These are phyloP conservation scores for Nicotiana knightiana DNA, from an alignment of 257 asterid species.

Conservation along the genomic window DNA sequence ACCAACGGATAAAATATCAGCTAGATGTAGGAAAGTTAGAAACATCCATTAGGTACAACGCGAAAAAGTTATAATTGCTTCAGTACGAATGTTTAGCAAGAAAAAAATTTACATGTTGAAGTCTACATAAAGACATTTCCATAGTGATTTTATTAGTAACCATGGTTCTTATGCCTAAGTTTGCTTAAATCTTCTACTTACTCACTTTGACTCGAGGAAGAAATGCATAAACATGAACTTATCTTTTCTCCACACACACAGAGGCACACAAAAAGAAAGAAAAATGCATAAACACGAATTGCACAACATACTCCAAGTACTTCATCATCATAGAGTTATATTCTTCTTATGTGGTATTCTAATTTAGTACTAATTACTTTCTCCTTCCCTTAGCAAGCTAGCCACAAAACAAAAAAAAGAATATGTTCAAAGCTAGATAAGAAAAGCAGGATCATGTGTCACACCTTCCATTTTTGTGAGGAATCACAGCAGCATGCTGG, in stretches of 20 bases:
- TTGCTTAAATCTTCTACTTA: neutral
- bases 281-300: neutral
- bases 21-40: neutral
- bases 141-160: neutral
- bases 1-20: neutral
- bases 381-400: neutral
- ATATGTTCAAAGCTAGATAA: constrained; percentile 1
- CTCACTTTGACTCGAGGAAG: neutral
- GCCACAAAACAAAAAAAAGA: neutral
- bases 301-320: neutral
- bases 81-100: neutral
- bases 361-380: neutral
- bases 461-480: constrained; percentile 92
- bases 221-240: neutral
- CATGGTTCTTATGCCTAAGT: neutral
- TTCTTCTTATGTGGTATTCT: neutral
- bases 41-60: neutral
- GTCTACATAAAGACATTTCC: neutral
- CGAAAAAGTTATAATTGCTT: neutral
- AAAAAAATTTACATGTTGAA: neutral
- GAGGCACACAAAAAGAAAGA: no score
- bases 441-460: neutral
- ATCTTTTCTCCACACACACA: no score
- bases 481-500: constrained; percentile 91
- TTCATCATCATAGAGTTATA: neutral